A percentile compares a stretch with the other conserved stretches of the same genome.
Conservation (phyloP, 192 early-diverging fungal species). For the Pilobolus umbonatus region DNA sequence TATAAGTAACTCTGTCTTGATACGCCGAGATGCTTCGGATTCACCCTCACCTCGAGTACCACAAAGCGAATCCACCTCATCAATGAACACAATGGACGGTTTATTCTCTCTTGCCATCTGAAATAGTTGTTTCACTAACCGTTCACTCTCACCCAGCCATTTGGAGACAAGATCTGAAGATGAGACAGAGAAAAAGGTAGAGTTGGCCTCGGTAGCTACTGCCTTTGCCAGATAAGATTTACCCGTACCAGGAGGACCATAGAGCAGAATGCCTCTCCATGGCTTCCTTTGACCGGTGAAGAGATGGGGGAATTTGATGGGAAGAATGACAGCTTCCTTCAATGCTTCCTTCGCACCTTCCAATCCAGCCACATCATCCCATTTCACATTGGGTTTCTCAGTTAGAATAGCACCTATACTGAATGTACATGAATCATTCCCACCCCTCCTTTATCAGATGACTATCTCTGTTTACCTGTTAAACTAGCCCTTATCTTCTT, state of each 20-base stretch:
- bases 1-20: constrained; percentile 96
- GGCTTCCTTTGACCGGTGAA: constrained; percentile 96
- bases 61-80: constrained; percentile 96
- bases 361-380: constrained; percentile 96
- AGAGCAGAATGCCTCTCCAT: constrained; percentile 95
- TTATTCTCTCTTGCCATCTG: constrained; percentile 96
- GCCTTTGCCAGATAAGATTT: constrained; percentile 98
- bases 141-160: constrained; percentile 99
- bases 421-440: no score
- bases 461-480: constrained; percentile 43
- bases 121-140: constrained; percentile 97
- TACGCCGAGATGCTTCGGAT: constrained; percentile 91
- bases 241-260: constrained; percentile 97
- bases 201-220: constrained; percentile 98
- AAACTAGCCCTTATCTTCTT: constrained; percentile 69
- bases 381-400: constrained; percentile 89
- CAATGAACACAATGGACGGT: constrained; percentile 99
- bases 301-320: constrained; percentile 96
- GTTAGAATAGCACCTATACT: constrained; percentile 96
- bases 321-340: constrained; percentile 97
- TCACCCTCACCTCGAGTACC: constrained; percentile 78
- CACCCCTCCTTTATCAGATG: no score
- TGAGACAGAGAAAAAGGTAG: constrained; percentile 95
- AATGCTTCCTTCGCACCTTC: constrained; percentile 97
- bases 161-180: constrained; percentile 97